phyloP scores from a whole-genome alignment of 495 filamentous ascomycete species.

The Trichoderma orchidacearum region DNA sequence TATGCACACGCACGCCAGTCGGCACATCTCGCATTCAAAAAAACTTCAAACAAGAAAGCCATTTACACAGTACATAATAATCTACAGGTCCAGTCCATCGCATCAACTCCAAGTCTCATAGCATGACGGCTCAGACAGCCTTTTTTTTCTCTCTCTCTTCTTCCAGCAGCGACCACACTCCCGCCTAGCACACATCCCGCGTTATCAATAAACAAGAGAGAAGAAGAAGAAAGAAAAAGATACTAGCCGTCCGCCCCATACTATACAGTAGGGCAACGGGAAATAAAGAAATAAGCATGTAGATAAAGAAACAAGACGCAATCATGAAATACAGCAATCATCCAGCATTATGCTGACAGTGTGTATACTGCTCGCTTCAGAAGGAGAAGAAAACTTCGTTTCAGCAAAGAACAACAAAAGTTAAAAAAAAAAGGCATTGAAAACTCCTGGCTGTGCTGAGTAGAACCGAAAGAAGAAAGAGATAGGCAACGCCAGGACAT shows the following conservation, averaged over 20 bases:
- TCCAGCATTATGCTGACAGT: neutral
- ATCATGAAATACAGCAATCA: neutral
- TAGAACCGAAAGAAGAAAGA: neutral
- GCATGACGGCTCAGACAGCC: neutral
- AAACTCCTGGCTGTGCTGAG: neutral
- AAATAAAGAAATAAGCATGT: no score
- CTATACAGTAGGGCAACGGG: no score
- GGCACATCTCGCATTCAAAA: neutral
- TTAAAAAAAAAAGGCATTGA: neutral
- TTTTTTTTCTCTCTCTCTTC: neutral
- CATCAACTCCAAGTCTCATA: slow-evolving; percentile 1
- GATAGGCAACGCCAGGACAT: neutral
- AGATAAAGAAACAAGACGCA: neutral
- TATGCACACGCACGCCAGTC: neutral
- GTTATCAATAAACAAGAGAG: neutral
- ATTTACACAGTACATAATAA: neutral
- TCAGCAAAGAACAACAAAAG: neutral
- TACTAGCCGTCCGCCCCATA: no score
- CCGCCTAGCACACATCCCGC: neutral
- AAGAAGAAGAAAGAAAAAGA: neutral
- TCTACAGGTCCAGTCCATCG: neutral
- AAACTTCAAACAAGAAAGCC: neutral
- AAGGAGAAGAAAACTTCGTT: neutral
- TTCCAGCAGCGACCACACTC: neutral
- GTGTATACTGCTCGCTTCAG: neutral